Conservation (phyloP, 1,284 basidiomycete species). For the Chalciporus piperatoides region DNA sequence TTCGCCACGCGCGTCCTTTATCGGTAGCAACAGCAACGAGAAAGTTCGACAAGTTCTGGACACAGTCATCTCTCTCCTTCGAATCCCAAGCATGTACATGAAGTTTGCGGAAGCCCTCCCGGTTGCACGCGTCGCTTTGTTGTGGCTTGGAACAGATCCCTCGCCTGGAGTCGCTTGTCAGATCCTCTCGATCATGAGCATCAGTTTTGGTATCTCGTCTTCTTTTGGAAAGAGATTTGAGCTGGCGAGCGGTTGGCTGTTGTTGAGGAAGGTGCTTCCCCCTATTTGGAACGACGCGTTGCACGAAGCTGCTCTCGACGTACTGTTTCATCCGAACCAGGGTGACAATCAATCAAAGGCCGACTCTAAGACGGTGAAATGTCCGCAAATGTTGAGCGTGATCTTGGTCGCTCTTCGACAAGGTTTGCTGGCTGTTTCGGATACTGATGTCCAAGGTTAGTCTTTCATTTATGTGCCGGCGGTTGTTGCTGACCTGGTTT, state of each 20-base stretch:
- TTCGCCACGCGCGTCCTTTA: slow-evolving; percentile 51
- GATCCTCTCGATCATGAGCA: slow-evolving; percentile 56
- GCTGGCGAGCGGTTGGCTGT: slow-evolving; percentile 70
- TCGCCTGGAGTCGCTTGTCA: slow-evolving; percentile 55
- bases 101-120: slow-evolving; percentile 70
- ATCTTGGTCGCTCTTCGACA: slow-evolving; percentile 60
- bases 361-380: slow-evolving; percentile 13
- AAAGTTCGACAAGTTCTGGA: slow-evolving; percentile 64
- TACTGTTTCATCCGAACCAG: slow-evolving; percentile 51
- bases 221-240: slow-evolving; percentile 73
- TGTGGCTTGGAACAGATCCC: slow-evolving; percentile 70
- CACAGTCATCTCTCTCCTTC: slow-evolving; percentile 55
- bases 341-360: not conserved
- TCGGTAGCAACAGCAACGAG: slow-evolving; percentile 24
- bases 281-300: slow-evolving; percentile 61
- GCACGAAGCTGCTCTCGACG: slow-evolving; percentile 61
- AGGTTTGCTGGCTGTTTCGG: slow-evolving; percentile 30
- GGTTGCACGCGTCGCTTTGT: slow-evolving; percentile 65
- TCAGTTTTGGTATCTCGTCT: slow-evolving; percentile 49
- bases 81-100: slow-evolving; percentile 48
- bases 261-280: slow-evolving; percentile 63
- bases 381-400: slow-evolving; percentile 56
- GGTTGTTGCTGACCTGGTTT: not conserved
- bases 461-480: not conserved
- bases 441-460: slow-evolving; percentile 15